These are phyloP conservation scores for Pseudozyma hubeiensis DNA, from an alignment of 1,284 basidiomycete species.

Conservation along the genomic window DNA sequence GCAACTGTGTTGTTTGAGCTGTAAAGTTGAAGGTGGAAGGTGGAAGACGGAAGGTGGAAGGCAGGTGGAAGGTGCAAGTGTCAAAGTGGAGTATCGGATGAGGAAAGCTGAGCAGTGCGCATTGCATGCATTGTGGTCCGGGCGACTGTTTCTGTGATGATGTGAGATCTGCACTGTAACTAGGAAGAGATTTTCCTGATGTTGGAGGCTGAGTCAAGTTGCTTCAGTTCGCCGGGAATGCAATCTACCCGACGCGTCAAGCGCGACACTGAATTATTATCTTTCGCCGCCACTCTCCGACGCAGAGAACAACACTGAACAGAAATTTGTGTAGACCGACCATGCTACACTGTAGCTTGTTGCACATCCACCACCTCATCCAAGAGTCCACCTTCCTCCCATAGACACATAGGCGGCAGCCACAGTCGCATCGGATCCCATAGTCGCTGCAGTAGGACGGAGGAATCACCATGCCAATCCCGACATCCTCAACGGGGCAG, in stretches of 20 bases:
- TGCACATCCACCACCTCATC: slow-evolving; percentile 1
- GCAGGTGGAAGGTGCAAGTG: too few relatives aligned
- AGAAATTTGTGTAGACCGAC: not conserved
- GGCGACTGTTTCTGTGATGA: not conserved
- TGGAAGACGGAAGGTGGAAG: not conserved
- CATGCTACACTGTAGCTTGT: not conserved
- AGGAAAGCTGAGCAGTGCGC: too few relatives aligned
- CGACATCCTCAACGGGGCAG: slow-evolving; percentile 65
- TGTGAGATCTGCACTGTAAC: not conserved
- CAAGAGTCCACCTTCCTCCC: not conserved
- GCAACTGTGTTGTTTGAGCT: not conserved
- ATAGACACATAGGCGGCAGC: not conserved
- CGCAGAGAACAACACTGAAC: slow-evolving; percentile 30
- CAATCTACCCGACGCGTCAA: slow-evolving; percentile 43
- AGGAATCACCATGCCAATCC: slow-evolving; percentile 42
- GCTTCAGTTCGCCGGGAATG: not conserved
- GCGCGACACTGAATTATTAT: slow-evolving; percentile 1
- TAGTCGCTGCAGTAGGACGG: not conserved
- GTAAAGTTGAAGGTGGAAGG: not conserved
- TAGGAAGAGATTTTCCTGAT: too few relatives aligned
- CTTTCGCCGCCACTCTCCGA: slow-evolving; percentile 14
- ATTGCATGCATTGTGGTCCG: too few relatives aligned
- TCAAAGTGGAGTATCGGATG: slow-evolving; percentile 10
- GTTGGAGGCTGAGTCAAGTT: slow-evolving; percentile 24
- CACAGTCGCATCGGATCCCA: not conserved